A percentile compares a stretch with the other conserved stretches of the same genome.
These are phyloP conservation scores for Chaetomium fimeti DNA, from an alignment of 495 filamentous ascomycete genomes.

Conservation along the genomic window DNA sequence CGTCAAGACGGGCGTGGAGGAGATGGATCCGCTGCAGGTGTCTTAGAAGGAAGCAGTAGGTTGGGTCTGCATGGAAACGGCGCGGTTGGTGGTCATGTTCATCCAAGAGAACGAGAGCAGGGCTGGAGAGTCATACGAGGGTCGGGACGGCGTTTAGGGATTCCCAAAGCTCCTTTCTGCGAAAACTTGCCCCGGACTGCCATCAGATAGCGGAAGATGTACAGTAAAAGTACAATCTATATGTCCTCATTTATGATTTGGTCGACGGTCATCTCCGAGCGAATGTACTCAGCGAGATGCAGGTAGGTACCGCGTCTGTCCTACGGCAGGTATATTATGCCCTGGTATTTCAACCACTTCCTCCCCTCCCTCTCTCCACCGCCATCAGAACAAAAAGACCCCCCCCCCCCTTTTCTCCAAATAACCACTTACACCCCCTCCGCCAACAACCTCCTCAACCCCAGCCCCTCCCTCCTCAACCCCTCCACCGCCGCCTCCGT, in stretches of 20 bases:
- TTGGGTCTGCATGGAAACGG: neutral
- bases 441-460: constrained; percentile 31
- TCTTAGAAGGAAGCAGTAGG: constrained; percentile 13
- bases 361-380: neutral
- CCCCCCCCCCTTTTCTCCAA: no score
- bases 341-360: neutral
- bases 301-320: no score
- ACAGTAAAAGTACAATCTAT: constrained; percentile 20
- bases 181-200: neutral
- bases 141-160: constrained; percentile 29
- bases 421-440: neutral
- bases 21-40: constrained; percentile 51
- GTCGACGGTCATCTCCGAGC: no score
- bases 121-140: neutral
- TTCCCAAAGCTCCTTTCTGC: constrained; percentile 22
- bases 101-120: neutral
- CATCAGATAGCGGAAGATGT: constrained; percentile 25
- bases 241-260: neutral
- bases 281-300: no score
- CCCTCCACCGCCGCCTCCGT: constrained; percentile 73
- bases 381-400: no score
- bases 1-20: constrained; percentile 54
- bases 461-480: constrained; percentile 51
- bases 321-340: no score
- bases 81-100: neutral